phyloP scores from a whole-genome alignment of 73 alveolate genomes.

The Blepharisma stoltei region DNA sequence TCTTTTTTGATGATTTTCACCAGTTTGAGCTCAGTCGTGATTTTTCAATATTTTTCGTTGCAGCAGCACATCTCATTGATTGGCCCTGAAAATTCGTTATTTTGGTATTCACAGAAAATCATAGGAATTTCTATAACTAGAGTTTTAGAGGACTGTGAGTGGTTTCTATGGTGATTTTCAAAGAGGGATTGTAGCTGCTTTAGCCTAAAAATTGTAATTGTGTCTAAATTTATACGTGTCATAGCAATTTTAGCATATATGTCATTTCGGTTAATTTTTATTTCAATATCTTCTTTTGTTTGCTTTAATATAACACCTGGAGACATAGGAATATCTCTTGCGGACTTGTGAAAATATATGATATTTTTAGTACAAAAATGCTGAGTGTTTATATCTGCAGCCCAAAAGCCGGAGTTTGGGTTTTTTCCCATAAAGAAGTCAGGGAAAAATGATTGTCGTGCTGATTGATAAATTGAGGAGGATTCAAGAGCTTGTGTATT shows the following conservation, averaged over 20 bases:
- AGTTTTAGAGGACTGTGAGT: no score
- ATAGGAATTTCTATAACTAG: no score
- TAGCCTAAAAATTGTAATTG: no score
- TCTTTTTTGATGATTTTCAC: no score
- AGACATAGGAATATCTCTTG: background rate
- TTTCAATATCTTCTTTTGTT: background rate
- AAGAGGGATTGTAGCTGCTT: no score
- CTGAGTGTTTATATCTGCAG: background rate
- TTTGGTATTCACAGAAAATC: no score
- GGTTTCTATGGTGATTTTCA: no score
- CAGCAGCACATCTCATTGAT: no score
- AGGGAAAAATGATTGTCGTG: background rate
- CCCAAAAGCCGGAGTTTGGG: conserved; percentile 27
- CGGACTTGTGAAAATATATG: background rate
- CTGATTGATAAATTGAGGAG: background rate
- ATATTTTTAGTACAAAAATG: conserved; percentile 12
- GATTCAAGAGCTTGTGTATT: background rate
- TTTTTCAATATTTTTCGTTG: no score
- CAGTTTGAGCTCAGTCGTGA: no score
- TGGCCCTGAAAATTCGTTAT: no score
- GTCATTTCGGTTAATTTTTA: background rate
- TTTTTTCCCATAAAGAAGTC: background rate
- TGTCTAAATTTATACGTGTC: background rate
- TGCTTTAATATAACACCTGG: background rate
- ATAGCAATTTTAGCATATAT: background rate